phyloP scores from a whole-genome alignment of 805 yeast species.

The Wickerhamiella bombiphila region DNA sequence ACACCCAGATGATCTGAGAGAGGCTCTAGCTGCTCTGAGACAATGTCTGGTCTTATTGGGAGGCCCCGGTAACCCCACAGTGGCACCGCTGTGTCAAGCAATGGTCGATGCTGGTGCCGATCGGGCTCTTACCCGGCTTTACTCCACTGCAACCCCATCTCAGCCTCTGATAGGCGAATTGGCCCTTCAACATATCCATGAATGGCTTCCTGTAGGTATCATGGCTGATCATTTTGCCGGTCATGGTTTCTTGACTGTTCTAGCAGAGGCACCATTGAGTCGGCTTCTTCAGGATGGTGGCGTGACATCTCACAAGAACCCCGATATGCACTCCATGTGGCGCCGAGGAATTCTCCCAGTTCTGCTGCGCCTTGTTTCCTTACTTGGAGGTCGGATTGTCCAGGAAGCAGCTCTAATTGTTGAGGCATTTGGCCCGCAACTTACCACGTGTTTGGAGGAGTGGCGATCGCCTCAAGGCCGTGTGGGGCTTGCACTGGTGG shows the following conservation, averaged over 20 bases:
- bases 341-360: conserved; percentile 66
- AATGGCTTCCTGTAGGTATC: conserved; percentile 42
- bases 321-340: conserved; percentile 68
- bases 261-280: conserved; percentile 65
- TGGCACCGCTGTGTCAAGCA: conserved; percentile 8
- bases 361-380: conserved; percentile 41
- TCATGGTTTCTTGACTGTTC: conserved; percentile 49
- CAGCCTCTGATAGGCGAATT: conserved; percentile 63
- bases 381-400: conserved; percentile 46
- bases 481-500: conserved; percentile 35
- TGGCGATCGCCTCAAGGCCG: conserved; percentile 50
- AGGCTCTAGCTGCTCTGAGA: conserved; percentile 51
- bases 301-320: conserved; percentile 34
- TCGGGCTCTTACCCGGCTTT: conserved; percentile 46
- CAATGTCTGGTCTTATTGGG: conserved; percentile 29
- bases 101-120: conserved; percentile 47
- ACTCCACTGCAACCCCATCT: conserved; percentile 39
- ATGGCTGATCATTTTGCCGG: conserved; percentile 54
- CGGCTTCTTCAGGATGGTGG: conserved; percentile 51
- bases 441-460: conserved; percentile 43
- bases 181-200: conserved; percentile 51
- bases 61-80: neutral
- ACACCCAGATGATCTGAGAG: conserved; percentile 50
- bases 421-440: conserved; percentile 49
- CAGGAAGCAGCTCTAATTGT: conserved; percentile 55